Percentiles rank a stretch among this genome's conserved stretches.
phyloP scores from a whole-genome alignment of 306 rosid species.

The Casuarina equisetifolia region DNA sequence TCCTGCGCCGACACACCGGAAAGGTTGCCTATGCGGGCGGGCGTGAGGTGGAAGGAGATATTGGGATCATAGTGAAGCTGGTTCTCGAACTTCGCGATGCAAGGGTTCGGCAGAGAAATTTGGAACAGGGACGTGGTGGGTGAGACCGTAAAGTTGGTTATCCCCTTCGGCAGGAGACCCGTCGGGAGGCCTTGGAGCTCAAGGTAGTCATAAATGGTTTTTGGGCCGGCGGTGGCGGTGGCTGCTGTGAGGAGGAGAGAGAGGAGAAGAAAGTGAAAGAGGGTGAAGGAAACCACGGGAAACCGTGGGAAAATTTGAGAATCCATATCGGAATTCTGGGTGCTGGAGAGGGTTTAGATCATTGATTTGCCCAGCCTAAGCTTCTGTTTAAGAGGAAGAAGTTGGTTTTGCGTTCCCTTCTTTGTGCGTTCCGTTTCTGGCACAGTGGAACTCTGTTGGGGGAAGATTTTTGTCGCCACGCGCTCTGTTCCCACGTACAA shows the following conservation, averaged over 20 bases:
- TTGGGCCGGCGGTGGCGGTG: constrained; percentile 8
- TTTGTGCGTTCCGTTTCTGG: neutral
- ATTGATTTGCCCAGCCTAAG: neutral
- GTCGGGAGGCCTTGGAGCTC: constrained; percentile 71
- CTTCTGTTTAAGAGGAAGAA: neutral
- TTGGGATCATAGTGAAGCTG: constrained; percentile 75
- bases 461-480: too few relatives aligned
- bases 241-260: constrained; percentile 16
- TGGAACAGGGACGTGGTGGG: constrained; percentile 42
- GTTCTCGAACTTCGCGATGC: constrained; percentile 91
- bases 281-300: constrained; percentile 11
- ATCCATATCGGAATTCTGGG: constrained; percentile 22
- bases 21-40: constrained; percentile 59
- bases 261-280: constrained; percentile 17
- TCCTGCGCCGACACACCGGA: constrained; percentile 84
- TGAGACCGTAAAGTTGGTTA: constrained; percentile 50
- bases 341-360: neutral
- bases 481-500: too few relatives aligned
- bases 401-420: neutral
- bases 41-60: constrained; percentile 55
- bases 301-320: constrained; percentile 4
- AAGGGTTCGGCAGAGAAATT: constrained; percentile 58
- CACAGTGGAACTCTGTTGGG: too few relatives aligned
- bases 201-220: constrained; percentile 68
- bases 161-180: constrained; percentile 74